Evolutionary conservation across 1,139 yeast genomes (phyloP).

Genomic region (Sugiyamaella neomexicana): DNA sequence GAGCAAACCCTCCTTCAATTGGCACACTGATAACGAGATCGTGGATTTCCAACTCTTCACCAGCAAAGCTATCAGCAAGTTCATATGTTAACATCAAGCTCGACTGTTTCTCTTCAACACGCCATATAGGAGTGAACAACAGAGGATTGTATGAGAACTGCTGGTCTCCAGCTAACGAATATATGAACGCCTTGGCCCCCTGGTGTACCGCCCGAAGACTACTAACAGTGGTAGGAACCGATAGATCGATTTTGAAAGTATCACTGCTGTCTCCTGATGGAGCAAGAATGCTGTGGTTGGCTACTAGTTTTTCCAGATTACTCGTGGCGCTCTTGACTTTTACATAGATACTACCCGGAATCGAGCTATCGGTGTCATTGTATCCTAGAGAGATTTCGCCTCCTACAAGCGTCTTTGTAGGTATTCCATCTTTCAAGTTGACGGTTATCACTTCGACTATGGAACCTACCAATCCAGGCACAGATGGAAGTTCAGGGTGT

Average conservation of each 20-base stretch:
- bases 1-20: constrained; percentile 50
- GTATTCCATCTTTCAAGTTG: constrained; percentile 62
- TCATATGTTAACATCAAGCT: constrained; percentile 75
- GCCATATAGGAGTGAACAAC: constrained; percentile 79
- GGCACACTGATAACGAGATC: constrained; percentile 68
- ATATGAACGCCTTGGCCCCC: constrained; percentile 50
- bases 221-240: constrained; percentile 17
- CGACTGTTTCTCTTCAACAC: constrained; percentile 79
- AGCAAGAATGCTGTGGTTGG: constrained; percentile 30
- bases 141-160: constrained; percentile 54
- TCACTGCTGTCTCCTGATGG: constrained; percentile 16
- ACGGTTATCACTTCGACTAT: constrained; percentile 82
- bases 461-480: constrained; percentile 68
- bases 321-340: constrained; percentile 22
- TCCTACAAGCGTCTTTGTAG: constrained; percentile 58
- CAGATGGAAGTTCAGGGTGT: constrained; percentile 54
- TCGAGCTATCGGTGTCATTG: constrained; percentile 43
- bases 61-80: constrained; percentile 52
- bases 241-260: constrained; percentile 19
- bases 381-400: constrained; percentile 83
- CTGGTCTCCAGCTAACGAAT: constrained; percentile 10
- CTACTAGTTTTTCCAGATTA: constrained; percentile 25
- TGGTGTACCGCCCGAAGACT: constrained; percentile 22
- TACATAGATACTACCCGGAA: constrained; percentile 21
- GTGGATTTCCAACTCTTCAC: constrained; percentile 44